phyloP scores from a whole-genome alignment of 2,329 filamentous ascomycete species.

The Aspergillus texensis region DNA sequence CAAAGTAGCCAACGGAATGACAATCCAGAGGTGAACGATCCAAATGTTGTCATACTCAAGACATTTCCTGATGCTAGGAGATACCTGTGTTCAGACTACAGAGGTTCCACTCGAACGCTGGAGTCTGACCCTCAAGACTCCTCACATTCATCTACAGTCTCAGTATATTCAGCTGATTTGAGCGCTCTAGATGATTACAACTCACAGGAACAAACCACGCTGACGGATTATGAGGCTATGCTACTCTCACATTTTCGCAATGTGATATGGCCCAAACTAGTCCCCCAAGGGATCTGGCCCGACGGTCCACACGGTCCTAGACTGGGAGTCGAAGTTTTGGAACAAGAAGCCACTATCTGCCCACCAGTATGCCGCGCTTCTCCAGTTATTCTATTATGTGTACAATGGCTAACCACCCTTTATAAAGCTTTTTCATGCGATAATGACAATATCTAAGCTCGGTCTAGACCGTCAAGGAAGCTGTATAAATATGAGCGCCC shows the following conservation, averaged over 20 bases:
- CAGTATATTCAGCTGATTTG: constrained; percentile 27
- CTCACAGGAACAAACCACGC: constrained; percentile 13
- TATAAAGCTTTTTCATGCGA: constrained; percentile 57
- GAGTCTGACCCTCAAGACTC: constrained; percentile 35
- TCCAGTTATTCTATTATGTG: constrained; percentile 1
- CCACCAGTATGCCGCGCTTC: constrained; percentile 50
- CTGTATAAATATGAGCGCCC: constrained; percentile 50
- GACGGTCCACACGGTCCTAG: constrained; percentile 25
- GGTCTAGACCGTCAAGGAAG: constrained; percentile 52
- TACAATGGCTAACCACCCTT: constrained; percentile 13
- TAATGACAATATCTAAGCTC: constrained; percentile 60
- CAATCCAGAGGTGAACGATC: constrained; percentile 37
- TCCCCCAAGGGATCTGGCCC: constrained; percentile 26
- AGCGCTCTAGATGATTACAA: constrained; percentile 26
- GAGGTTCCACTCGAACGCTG: constrained; percentile 35
- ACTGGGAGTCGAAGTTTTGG: constrained; percentile 47
- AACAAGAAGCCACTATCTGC: constrained; percentile 52
- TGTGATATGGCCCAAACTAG: constrained; percentile 46
- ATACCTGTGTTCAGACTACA: constrained; percentile 34
- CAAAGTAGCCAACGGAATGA: constrained; percentile 31
- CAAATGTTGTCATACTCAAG: constrained; percentile 54
- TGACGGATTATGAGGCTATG: constrained; percentile 33
- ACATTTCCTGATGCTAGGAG: constrained; percentile 52
- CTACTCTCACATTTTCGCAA: constrained; percentile 45
- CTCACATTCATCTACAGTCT: constrained; percentile 29